Base-by-base conservation (phyloP, 805 yeast species). In the Myxozyma monticola region DNA sequence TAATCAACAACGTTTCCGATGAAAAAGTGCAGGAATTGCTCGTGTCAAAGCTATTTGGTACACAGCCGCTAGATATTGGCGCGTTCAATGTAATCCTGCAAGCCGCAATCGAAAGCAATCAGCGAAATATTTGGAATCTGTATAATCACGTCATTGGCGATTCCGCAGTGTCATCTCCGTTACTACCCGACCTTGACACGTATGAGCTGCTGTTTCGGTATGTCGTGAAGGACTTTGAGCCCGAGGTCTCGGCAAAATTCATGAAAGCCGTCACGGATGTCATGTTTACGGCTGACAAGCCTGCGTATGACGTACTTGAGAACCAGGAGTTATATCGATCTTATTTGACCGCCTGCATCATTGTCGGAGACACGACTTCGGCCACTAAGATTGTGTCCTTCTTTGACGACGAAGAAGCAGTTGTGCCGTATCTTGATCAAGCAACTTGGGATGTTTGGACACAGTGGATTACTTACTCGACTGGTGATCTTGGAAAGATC, bases 361-460 rank as follows among this genome's bases (percentile, higher is more conserved):
- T 47, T 14, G 26, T 37, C 4, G 46, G 36, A 9, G 45, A 47
- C 15, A 12, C 12, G 10, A 18, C 42, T 4, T 25, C 42, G 3
- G 55, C 43, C 5, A 30, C 15, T 12, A 30, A 20, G 26, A 37
- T 49, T n/a, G 43, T 35, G 9, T 15, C 20, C 17, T 18, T 36
- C 20, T 49, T 48, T n/a, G n/a, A 36, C 1, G 46, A 42, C 14
- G 45, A 41, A 6, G 59, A 54, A n/a, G n/a, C 25, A 12, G 20
- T 34, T 34, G 31, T 36, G 22, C 34, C 40, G 5, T 29, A 17
- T n/a, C 56, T 56, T 15, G 62, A 63, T 22, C 62, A 65, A 42
- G 71, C 65, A 28, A 63, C 71, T 1, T 68, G 71, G 71, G 71
- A 68, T 42, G 62, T 62, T 14, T 48, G 68, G 44, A 60, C 64